A percentile compares a stretch with the other conserved stretches of the same genome.
These are phyloP conservation scores for Ceratopteris richardii DNA, from an alignment of 75 land plant species.

Conservation along the genomic window DNA sequence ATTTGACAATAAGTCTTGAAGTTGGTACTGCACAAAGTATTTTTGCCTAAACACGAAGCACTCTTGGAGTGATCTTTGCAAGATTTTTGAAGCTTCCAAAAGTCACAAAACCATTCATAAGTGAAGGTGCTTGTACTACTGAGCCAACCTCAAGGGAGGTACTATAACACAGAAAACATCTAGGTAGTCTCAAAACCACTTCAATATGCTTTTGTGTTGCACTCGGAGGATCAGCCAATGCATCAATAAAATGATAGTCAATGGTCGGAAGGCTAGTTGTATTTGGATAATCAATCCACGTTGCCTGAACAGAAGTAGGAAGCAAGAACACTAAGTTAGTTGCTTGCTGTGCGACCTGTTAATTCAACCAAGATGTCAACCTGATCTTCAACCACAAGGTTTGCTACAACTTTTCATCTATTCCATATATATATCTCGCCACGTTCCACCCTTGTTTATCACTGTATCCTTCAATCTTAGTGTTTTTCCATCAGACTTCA, in stretches of 20 bases:
- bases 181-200: conserved; percentile 81
- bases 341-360: conserved; percentile 97
- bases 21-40: conserved; percentile 89
- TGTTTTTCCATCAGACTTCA: conserved; percentile 98
- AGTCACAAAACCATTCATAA: conserved; percentile 88
- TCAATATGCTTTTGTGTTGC: conserved; percentile 96
- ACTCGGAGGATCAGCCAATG: conserved; percentile 72
- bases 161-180: conserved; percentile 90
- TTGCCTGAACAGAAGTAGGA: conserved; percentile 97
- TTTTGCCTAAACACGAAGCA: conserved; percentile 89
- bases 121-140: conserved; percentile 70
- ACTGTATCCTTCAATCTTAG: conserved; percentile 69
- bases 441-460: conserved; percentile 73
- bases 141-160: conserved; percentile 96
- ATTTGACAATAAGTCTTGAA: conserved; percentile 89
- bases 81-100: conserved; percentile 99
- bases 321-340: conserved; percentile 88
- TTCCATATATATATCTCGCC: conserved; percentile 96
- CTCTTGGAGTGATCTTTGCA: conserved; percentile 97
- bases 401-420: conserved; percentile 94
- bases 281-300: conserved; percentile 99
- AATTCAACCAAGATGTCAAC: conserved; percentile 94
- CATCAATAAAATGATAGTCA: conserved; percentile 89
- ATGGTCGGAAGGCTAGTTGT: conserved; percentile 94
- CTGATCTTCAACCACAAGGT: conserved; percentile 86